Evolutionary conservation across 2,329 filamentous ascomycete species (phyloP), one percentile per base, ranked within the genome.

Genomic region (Aspergillus flavus): DNA sequence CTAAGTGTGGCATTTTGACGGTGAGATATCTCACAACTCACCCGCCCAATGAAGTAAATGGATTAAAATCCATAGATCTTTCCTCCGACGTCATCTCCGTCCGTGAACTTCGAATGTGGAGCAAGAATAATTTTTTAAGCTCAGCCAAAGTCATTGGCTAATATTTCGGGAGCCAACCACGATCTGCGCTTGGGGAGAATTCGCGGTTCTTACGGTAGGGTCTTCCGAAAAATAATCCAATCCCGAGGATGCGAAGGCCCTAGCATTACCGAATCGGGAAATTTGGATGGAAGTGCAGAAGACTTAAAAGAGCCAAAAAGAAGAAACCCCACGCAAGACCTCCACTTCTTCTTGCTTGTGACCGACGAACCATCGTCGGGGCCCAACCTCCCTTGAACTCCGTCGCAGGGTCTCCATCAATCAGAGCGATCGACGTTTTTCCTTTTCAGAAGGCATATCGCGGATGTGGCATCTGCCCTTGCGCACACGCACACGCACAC

Each of bases 311-410:
- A 41, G 39, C 39, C 39, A 41, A 41, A 41, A 41, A 10, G 2
- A n/a, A 30, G 19, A 16, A 34, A 36, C 28, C 57, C 39, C 39
- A 21, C 55, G 19, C 26, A 58, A 39, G 23, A 43, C 32, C 43
- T 34, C 57, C 41, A 45, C 57, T 50, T n/a, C 41, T 21, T 32
- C 14, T 19, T 48, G 32, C 58, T 59, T 45, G 57, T 53, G 57
- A 61, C 63, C 54, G 63, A 65, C 63, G 58, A 65, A 65, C 63
- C 63, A 64, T 64, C 50, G 56, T 58, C 32, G 55, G 55, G 14
- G 30, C 45, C 55, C 59, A 32, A 58, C 57, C 61, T 61, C 58
- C 59, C 50, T 54, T 32, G 6, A 19, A 45, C 32, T 43, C 61
- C 52, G 48, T 56, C 19, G 43, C 16, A 43, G 41, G 12, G 39